Evolutionary conservation across 2,329 filamentous ascomycete species (phyloP).

Genomic region (Penicillium italicum): DNA sequence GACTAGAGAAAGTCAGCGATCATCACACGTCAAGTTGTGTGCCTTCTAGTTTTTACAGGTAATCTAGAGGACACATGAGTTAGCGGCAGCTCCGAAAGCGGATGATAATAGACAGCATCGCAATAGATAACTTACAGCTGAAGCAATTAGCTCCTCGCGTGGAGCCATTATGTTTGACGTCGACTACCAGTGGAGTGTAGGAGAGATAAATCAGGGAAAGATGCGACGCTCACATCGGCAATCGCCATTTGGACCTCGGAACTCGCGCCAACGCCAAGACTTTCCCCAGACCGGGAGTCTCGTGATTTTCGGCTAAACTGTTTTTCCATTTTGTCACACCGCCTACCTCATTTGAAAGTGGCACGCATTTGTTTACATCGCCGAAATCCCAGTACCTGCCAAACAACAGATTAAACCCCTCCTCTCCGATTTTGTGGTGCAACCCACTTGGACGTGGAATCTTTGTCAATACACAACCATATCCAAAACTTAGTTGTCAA

Average conservation of each 20-base stretch:
- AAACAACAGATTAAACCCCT: slow-evolving; percentile 17
- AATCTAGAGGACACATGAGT: slow-evolving; percentile 38
- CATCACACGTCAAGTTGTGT: not conserved
- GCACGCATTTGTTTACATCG: slow-evolving; percentile 40
- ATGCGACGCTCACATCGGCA: slow-evolving; percentile 25
- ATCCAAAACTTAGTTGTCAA: not conserved
- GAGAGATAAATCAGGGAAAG: slow-evolving; percentile 14
- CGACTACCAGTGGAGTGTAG: slow-evolving; percentile 10
- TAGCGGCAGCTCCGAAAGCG: slow-evolving; percentile 30
- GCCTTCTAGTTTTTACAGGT: slow-evolving; percentile 45
- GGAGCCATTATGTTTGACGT: slow-evolving; percentile 62
- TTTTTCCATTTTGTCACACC: slow-evolving; percentile 27
- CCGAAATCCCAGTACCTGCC: slow-evolving; percentile 11
- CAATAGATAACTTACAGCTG: slow-evolving; percentile 58
- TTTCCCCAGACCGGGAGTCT: slow-evolving; percentile 33
- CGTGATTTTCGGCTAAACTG: slow-evolving; percentile 25
- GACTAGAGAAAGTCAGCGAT: slow-evolving; percentile 53
- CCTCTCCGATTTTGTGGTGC: slow-evolving; percentile 15
- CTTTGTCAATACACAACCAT: not conserved
- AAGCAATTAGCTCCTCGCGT: slow-evolving; percentile 85
- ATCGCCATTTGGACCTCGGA: slow-evolving; percentile 37
- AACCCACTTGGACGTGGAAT: slow-evolving; percentile 1
- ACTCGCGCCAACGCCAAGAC: slow-evolving; percentile 26
- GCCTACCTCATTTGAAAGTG: slow-evolving; percentile 27
- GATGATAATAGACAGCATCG: slow-evolving; percentile 18